Conservation (phyloP, 305 asterid genomes). For the Nicotiana rustica region DNA sequence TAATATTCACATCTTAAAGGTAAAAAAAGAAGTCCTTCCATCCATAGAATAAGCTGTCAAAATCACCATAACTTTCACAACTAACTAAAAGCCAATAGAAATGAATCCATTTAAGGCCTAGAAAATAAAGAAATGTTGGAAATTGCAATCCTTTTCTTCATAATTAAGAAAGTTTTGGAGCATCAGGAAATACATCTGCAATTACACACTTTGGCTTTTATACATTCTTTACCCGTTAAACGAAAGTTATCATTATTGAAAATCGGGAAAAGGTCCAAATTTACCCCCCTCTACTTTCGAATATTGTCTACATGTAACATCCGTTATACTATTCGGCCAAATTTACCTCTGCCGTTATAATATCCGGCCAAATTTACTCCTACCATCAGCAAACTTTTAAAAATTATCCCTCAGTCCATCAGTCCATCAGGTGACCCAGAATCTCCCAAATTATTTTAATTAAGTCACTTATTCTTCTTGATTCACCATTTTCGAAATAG, state of each 20-base stretch:
- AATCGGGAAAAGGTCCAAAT: too few relatives aligned
- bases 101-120: background rate
- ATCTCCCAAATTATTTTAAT: too few relatives aligned
- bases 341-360: too few relatives aligned
- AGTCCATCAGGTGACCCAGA: too few relatives aligned
- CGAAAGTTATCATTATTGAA: background rate
- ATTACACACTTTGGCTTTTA: background rate
- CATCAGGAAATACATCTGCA: slow-evolving; percentile 11
- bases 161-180: background rate
- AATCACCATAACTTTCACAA: slow-evolving; percentile 1
- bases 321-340: too few relatives aligned
- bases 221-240: background rate
- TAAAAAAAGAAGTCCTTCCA: background rate
- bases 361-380: too few relatives aligned
- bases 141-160: background rate
- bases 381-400: too few relatives aligned
- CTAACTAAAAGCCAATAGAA: slow-evolving; percentile 20
- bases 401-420: too few relatives aligned
- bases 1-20: background rate
- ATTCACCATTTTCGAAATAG: too few relatives aligned
- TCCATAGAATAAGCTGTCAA: background rate
- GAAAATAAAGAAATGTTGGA: background rate
- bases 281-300: too few relatives aligned
- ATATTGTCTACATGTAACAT: too few relatives aligned
- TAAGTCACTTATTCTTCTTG: too few relatives aligned